phyloP scores from a whole-genome alignment of 2,329 filamentous ascomycete genomes.

The Pseudogymnoascus sp. region DNA sequence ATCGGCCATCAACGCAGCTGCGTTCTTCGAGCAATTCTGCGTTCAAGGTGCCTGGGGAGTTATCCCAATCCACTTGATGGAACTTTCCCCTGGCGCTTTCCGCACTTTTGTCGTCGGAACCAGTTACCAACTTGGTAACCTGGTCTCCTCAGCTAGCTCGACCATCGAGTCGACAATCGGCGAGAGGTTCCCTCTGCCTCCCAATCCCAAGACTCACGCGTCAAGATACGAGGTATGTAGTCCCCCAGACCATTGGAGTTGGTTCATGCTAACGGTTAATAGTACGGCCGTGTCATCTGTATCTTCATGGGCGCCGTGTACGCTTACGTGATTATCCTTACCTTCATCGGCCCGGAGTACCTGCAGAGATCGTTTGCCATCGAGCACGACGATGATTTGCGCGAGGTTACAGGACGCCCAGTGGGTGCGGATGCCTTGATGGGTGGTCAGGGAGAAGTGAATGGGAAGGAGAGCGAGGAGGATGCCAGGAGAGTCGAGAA shows the following conservation, averaged over 20 bases:
- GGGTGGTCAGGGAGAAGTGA: background rate
- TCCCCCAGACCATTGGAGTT: no score
- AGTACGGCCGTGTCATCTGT: conserved; percentile 78
- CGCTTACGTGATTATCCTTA: conserved; percentile 51
- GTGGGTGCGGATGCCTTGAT: background rate
- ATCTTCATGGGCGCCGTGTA: conserved; percentile 89
- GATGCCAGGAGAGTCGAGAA: background rate
- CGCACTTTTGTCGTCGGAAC: conserved; percentile 63
- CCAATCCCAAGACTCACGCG: conserved; percentile 37
- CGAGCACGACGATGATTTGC: conserved; percentile 38
- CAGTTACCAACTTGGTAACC: conserved; percentile 68
- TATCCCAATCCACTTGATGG: conserved; percentile 66
- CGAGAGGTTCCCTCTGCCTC: conserved; percentile 64
- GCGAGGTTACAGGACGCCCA: conserved; percentile 31
- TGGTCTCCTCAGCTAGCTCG: conserved; percentile 63
- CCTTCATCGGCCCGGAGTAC: conserved; percentile 49
- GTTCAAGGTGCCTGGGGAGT: conserved; percentile 72
- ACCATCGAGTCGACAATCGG: conserved; percentile 72
- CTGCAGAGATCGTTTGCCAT: conserved; percentile 40
- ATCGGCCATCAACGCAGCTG: conserved; percentile 62
- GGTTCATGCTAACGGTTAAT: conserved; percentile 41
- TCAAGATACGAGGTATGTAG: background rate
- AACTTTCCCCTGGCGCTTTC: conserved; percentile 62
- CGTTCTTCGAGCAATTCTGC: conserved; percentile 78
- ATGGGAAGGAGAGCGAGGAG: background rate